Base-by-base conservation (phyloP, 768 basidiomycete genomes). In the Lactarius evosmus region DNA sequence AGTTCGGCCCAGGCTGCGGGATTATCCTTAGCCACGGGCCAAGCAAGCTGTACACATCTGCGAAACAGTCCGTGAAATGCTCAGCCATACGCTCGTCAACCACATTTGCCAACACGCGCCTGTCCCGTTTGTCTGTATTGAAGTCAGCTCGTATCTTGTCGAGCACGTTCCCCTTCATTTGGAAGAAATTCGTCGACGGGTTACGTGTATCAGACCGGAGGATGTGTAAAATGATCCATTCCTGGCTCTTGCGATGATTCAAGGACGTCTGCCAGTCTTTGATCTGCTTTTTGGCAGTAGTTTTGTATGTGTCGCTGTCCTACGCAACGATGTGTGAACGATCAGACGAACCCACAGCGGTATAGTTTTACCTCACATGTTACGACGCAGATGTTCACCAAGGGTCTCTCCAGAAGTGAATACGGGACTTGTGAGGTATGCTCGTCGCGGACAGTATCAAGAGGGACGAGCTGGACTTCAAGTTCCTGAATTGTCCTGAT, bases 61-160 rank as follows among this genome's bases (percentile, higher is more conserved):
- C 34, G n/a, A 44, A 29, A 49, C 58, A 40, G 55, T 30, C 57
- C 54, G 12, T 12, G n/a, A n/a, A 25, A 25, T 25, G 14, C 25
- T 49, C 46, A 49, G 46, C 25, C 25, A 25, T 27, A 25, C 12
- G 46, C 8, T 49, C 46, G 46, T 49, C 7, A 27, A 36, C 46
- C 11, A 27, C 30, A 70, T 73, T 50, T 27, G 19, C 25, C 9
- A 41, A 49, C 16, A 64, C 63, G 30, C 62, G 91, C 93, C 93
- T 82, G 72, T 98, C 96, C 52, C 87, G 83, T 74, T 91, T 95
- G 66, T 92, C 92, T 0, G 80, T 71, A 69, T 97, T 98, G 74
- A 98, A 97, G 76, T 98, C 97, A 1, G 89, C 84, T 74, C 83
- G 89, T 54, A 99, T 82, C 75, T 93, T 95, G 74, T 96, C 95